phyloP scores from a whole-genome alignment of 192 early-diverging fungal genomes.

The Coemansia nantahalensis region DNA sequence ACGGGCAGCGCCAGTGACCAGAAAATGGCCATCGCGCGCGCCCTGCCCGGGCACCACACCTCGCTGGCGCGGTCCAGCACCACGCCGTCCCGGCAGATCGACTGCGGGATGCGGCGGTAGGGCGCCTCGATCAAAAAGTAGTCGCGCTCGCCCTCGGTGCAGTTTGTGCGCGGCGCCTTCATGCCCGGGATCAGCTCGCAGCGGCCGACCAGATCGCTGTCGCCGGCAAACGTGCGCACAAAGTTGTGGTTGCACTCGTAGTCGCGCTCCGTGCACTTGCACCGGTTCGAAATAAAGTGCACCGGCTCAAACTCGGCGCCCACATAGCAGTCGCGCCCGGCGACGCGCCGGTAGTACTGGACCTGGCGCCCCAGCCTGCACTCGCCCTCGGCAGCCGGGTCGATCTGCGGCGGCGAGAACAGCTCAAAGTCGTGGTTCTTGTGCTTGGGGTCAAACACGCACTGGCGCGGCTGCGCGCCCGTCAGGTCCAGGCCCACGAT shows the following conservation, averaged over 20 bases:
- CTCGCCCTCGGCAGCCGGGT: conserved; percentile 15
- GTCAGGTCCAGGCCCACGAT: conserved; percentile 51
- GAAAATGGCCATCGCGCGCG: conserved; percentile 37
- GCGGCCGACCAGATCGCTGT: conserved; percentile 29
- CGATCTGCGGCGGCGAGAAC: conserved; percentile 57
- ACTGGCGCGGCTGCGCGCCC: conserved; percentile 45
- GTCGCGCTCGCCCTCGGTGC: conserved; percentile 54
- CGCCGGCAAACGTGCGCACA: conserved; percentile 54
- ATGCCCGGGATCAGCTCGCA: conserved; percentile 67
- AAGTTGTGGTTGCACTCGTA: conserved; percentile 93
- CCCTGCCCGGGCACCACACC: conserved; percentile 65
- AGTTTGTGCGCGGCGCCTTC: conserved; percentile 54
- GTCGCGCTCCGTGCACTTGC: conserved; percentile 73
- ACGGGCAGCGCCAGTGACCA: conserved; percentile 41
- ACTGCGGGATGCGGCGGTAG: conserved; percentile 86
- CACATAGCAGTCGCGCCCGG: conserved; percentile 68
- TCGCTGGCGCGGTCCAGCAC: conserved; percentile 56
- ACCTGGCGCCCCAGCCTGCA: conserved; percentile 68
- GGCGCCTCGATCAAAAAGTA: conserved; percentile 74
- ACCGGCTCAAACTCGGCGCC: conserved; percentile 66
- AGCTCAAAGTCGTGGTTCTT: conserved; percentile 68
- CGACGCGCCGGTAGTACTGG: conserved; percentile 71
- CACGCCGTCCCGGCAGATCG: conserved; percentile 76
- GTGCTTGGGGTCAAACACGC: conserved; percentile 39
- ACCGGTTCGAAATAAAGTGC: conserved; percentile 57